These are phyloP conservation scores for Nicotiana attenuata DNA, from an alignment of 257 asterid species.

Conservation along the genomic window DNA sequence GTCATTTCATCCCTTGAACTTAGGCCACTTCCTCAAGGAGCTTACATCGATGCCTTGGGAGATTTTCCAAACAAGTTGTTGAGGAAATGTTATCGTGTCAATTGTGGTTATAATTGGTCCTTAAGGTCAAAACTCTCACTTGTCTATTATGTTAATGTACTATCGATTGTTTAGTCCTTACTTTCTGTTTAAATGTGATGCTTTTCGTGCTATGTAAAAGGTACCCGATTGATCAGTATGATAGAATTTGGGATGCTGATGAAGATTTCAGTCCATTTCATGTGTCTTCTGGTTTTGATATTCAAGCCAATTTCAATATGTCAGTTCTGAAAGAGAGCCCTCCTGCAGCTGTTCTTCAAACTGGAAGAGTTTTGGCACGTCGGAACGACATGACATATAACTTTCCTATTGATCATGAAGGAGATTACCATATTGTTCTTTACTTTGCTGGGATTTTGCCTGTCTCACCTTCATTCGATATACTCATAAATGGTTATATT, in stretches of 20 bases:
- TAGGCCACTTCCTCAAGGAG: constrained; percentile 70
- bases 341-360: constrained; percentile 70
- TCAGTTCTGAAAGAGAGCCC: constrained; percentile 66
- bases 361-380: constrained; percentile 76
- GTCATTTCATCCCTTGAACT: constrained; percentile 72
- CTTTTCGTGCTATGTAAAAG: constrained; percentile 25
- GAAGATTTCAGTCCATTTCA: constrained; percentile 81
- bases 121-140: constrained; percentile 38
- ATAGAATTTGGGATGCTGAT: constrained; percentile 90
- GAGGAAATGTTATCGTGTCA: constrained; percentile 63
- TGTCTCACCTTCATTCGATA: constrained; percentile 67
- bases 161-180: neutral
- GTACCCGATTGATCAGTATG: constrained; percentile 83
- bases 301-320: constrained; percentile 45
- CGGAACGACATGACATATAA: constrained; percentile 60
- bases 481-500: constrained; percentile 53
- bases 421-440: constrained; percentile 78
- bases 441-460: constrained; percentile 92
- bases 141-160: neutral
- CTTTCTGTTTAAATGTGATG: neutral
- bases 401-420: constrained; percentile 58
- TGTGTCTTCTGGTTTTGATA: constrained; percentile 66
- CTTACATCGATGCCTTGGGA: constrained; percentile 45
- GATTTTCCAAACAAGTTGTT: constrained; percentile 42
- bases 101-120: constrained; percentile 77